Evolutionary conservation across 768 basidiomycete genomes (phyloP), one percentile per base, ranked within the genome.

Genomic region (Amanita muscaria): DNA sequence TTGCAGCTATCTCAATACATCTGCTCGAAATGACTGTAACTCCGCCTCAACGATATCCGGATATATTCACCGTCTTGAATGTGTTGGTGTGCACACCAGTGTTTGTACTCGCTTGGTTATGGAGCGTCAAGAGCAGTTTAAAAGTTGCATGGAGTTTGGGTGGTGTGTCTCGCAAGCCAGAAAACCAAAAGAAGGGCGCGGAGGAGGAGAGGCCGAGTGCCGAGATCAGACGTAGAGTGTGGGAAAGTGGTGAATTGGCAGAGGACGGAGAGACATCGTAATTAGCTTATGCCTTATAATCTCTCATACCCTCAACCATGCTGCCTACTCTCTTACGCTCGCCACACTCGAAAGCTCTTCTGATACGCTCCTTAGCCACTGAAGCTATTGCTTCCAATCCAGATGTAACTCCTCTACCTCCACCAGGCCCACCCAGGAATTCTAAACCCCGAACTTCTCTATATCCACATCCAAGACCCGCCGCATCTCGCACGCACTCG

Each of bases 51-150:
- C 80, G 83, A 48, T 86, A 89, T 51, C 93, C 89, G 0, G 89
- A 94, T 60, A 61, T 96, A 31, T 96, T 77, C 58, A 66, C 84
- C 0, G 89, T 93, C 1, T 66, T 91, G 30, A 97, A 96, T 59
- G 80, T 91, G 2, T 73, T 90, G 12, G 57, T 92, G 35, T 80
- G 82, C 56, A 84, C 83, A 1, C 83, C 79, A 1, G 78, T 94
- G 14, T 94, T 97, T 58, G 74, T 69, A 5, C 59, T 88, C 22
- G 70, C 76, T n/a, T 97, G 88, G 88, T 56, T 91, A 12, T 96
- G 90, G 90, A 88, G 86, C 40, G 79, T 90, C 59, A 83, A 81
- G 51, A 80, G 85, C 37, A 76, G 84, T 16, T 58, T 91, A 18
- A 81, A 93, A 54, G 80, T 81, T 29, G 68, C 77, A 7, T 94